Percentiles rank a stretch among this genome's conserved stretches.
Evolutionary conservation across 192 early-diverging fungal genomes (phyloP).

Genomic region (Linnemannia hyalina): DNA sequence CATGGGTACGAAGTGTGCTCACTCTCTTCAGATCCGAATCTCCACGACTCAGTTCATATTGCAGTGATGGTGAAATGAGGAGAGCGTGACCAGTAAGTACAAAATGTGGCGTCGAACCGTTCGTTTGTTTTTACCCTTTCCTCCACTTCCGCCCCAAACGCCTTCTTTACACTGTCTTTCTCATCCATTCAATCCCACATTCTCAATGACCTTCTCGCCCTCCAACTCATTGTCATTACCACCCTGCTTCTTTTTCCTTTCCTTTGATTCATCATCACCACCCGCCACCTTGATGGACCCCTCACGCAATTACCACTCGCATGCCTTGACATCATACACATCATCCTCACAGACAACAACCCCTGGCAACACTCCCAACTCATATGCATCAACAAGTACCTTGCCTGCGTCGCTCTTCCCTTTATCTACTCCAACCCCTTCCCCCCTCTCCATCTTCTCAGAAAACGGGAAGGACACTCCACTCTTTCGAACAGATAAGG

Average conservation of each 20-base stretch:
- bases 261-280: background rate
- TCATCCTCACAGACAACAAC: background rate
- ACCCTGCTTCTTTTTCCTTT: too few relatives aligned
- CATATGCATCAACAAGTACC: background rate
- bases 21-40: too few relatives aligned
- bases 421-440: conserved; percentile 3
- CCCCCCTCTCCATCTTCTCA: background rate
- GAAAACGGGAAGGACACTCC: background rate
- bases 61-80: too few relatives aligned
- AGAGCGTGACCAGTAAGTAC: too few relatives aligned
- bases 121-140: too few relatives aligned
- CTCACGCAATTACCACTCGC: background rate
- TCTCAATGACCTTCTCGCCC: too few relatives aligned
- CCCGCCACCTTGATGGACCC: background rate
- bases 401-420: background rate
- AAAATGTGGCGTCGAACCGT: too few relatives aligned
- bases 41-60: too few relatives aligned
- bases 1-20: too few relatives aligned
- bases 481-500: background rate
- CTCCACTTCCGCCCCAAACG: too few relatives aligned
- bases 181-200: too few relatives aligned
- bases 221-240: background rate
- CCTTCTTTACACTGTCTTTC: too few relatives aligned
- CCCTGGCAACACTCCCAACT: background rate
- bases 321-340: background rate